Base-by-base conservation (phyloP, 1,284 basidiomycete genomes). In the Malassezia psittaci region DNA sequence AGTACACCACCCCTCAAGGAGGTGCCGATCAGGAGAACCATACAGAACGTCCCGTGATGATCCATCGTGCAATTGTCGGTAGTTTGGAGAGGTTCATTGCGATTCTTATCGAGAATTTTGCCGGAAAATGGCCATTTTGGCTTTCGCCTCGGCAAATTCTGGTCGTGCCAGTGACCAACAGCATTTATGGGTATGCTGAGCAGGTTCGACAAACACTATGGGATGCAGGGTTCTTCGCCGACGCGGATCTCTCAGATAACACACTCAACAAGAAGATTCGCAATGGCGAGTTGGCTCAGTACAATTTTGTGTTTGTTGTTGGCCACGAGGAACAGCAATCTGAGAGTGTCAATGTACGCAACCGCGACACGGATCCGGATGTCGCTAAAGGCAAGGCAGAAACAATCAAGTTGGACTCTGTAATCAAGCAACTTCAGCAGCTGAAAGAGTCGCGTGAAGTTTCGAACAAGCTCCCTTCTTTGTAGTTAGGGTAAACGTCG, bases 61-160 rank as follows among this genome's bases (percentile, higher is more conserved):
- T 99, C 67, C 94, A 98, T 77, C 87, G 94, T 61, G 94, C 94
- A 3, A 90, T 98, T 74, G 77, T 98, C 62, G 94, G 94, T 45
- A 89, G 86, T 71, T 75, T 98, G 36, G 94, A 99, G 77, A 81
- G 94, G 0, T 98, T 98, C 78, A 89, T 96, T 57, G 93, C 90
- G 39, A 96, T 98, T 71, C 85, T 93, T 62, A 96, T 90, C 4
- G 94, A 99, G 77, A 90, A 96, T 75, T 93, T 90, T 74, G 91
- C 83, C 42, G 94, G 94, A 34, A 96, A 96, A 79, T 99, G 93
- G 91, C 94, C 94, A 5, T 96, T 98, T 82, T 99, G 94, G 94
- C 74, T 98, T 47, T 90, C 86, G 0, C 94, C 94, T 12, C 83
- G 94, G 44, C 94, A 98, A 77, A 84, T 96, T 24, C 78, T 94